Conservation (phyloP, 345 rosid genomes). For the Eucalyptus polyanthemos region DNA sequence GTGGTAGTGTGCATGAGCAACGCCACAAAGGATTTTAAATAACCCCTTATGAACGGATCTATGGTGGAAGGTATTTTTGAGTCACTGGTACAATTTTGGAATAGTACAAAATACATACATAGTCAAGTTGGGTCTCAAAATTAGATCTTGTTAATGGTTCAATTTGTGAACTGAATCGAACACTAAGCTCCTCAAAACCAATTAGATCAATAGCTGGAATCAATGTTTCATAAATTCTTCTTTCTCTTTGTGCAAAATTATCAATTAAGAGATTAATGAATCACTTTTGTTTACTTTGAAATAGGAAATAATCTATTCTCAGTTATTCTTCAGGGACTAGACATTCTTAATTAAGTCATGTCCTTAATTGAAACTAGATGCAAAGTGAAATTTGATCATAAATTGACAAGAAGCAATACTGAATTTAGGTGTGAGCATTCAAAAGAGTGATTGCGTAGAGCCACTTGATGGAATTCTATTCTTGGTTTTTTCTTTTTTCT, state of each 20-base stretch:
- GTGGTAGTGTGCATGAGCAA: not conserved
- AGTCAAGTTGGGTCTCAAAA: not conserved
- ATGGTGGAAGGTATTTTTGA: not conserved
- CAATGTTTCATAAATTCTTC: not conserved
- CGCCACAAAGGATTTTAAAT: not conserved
- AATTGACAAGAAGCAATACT: not conserved
- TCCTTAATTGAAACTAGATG: not conserved
- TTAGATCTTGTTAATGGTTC: not conserved
- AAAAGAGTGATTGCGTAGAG: not conserved
- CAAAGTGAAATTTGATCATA: not conserved
- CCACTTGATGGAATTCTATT: not conserved
- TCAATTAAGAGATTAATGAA: not conserved
- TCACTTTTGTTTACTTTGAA: not conserved
- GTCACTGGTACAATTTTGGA: not conserved
- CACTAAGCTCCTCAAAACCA: not conserved
- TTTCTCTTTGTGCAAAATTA: not conserved
- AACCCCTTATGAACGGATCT: not conserved
- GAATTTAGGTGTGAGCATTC: not conserved
- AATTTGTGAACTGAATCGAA: not conserved
- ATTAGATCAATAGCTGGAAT: not conserved
- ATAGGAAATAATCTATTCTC: not conserved
- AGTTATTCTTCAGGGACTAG: not conserved
- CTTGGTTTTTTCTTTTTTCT: not conserved
- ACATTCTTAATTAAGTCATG: not conserved
- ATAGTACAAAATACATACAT: not conserved